These are phyloP conservation scores for Colletotrichum melonis DNA, from an alignment of 2,329 filamentous ascomycete genomes.

Conservation along the genomic window DNA sequence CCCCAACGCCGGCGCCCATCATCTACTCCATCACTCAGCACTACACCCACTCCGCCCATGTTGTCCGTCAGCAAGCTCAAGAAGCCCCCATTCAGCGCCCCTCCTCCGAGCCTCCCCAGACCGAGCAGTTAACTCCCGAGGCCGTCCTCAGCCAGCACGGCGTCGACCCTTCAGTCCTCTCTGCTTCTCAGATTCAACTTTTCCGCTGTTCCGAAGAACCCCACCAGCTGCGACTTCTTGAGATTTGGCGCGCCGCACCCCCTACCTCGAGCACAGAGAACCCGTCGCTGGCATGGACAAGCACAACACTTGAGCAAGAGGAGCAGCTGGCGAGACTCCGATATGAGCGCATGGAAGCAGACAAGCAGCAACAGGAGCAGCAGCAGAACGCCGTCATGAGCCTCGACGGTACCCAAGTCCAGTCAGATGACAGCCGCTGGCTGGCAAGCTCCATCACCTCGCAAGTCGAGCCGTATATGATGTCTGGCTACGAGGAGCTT, in stretches of 20 bases:
- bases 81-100: constrained; percentile 51
- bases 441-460: constrained; percentile 46
- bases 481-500: constrained; percentile 80
- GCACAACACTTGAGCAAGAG: constrained; percentile 67
- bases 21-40: constrained; percentile 83
- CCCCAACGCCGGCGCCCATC: constrained; percentile 56
- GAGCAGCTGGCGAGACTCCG: constrained; percentile 69
- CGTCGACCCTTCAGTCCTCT: constrained; percentile 76
- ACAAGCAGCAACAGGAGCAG: constrained; percentile 53
- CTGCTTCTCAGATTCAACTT: constrained; percentile 79
- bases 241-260: constrained; percentile 87
- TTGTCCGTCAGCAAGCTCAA: constrained; percentile 54
- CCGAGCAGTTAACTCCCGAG: constrained; percentile 63
- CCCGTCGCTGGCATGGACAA: constrained; percentile 63
- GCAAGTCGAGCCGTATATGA: constrained; percentile 85
- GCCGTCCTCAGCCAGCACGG: constrained; percentile 72
- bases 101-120: constrained; percentile 63
- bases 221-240: constrained; percentile 80
- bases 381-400: constrained; percentile 59
- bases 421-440: constrained; percentile 67
- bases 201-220: constrained; percentile 80
- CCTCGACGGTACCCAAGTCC: constrained; percentile 64
- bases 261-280: constrained; percentile 69
- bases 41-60: constrained; percentile 84
- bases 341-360: constrained; percentile 60